A percentile compares a stretch with the other conserved stretches of the same genome.
Evolutionary conservation across 495 filamentous ascomycete genomes (phyloP).

Genomic region (Penicilliopsis zonata): DNA sequence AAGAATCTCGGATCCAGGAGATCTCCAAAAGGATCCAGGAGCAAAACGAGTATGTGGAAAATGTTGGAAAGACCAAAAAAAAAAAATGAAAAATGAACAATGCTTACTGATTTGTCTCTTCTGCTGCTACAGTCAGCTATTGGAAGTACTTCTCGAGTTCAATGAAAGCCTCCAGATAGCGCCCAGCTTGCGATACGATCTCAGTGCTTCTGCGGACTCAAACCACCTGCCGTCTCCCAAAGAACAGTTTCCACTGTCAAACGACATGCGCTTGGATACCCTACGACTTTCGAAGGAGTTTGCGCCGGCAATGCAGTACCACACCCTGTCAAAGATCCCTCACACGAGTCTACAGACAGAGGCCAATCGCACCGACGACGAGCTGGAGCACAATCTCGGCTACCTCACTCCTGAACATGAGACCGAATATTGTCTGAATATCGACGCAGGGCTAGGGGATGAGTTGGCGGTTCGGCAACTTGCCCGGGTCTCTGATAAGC

Average conservation of each 20-base stretch:
- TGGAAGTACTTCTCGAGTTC: slow-evolving; percentile 78
- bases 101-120: slow-evolving; percentile 6
- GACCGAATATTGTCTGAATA: slow-evolving; percentile 61
- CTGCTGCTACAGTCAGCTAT: slow-evolving; percentile 44
- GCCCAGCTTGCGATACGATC: slow-evolving; percentile 56
- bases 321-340: slow-evolving; percentile 16
- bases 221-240: slow-evolving; percentile 25
- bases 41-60: slow-evolving; percentile 72
- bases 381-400: slow-evolving; percentile 20
- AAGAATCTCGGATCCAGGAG: slow-evolving; percentile 65
- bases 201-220: slow-evolving; percentile 31
- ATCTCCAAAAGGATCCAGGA: slow-evolving; percentile 69
- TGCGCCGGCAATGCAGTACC: slow-evolving; percentile 22
- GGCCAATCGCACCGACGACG: slow-evolving; percentile 8
- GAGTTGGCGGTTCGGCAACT: slow-evolving; percentile 26
- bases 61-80: too few species aligned
- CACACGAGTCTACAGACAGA: slow-evolving; percentile 14
- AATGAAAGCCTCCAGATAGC: slow-evolving; percentile 70
- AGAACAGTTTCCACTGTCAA: slow-evolving; percentile 1
- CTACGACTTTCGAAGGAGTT: slow-evolving; percentile 28
- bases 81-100: not conserved
- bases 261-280: too few species aligned
- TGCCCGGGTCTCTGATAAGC: slow-evolving; percentile 23
- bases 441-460: slow-evolving; percentile 54
- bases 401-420: slow-evolving; percentile 70